phyloP scores from a whole-genome alignment of 2,329 filamentous ascomycete species.

The Xylariaceae sp. region DNA sequence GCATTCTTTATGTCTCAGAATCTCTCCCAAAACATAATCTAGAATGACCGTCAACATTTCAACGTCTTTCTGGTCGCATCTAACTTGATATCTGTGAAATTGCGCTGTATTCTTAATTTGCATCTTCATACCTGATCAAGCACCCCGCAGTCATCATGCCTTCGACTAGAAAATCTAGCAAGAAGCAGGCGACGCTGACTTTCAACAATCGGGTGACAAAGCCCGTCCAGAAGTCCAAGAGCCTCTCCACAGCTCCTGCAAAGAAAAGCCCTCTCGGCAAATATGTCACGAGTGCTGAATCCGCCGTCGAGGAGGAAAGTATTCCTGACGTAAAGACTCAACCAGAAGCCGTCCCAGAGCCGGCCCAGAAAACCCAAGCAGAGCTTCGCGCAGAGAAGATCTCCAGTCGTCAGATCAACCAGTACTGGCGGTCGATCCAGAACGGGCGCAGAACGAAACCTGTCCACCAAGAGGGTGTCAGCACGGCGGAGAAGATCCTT shows the following conservation, averaged over 20 bases:
- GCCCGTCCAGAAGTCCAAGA: slow-evolving; percentile 45
- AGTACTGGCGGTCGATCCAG: slow-evolving; percentile 75
- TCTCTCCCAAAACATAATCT: not conserved
- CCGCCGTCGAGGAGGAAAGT: slow-evolving; percentile 12
- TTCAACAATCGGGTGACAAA: slow-evolving; percentile 56
- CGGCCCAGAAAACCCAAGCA: slow-evolving; percentile 41
- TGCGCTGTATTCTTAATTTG: not conserved
- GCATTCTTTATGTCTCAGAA: not conserved
- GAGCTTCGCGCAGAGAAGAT: slow-evolving; percentile 60
- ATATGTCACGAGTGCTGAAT: slow-evolving; percentile 23
- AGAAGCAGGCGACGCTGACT: slow-evolving; percentile 52
- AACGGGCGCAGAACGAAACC: slow-evolving; percentile 59
- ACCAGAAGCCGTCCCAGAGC: slow-evolving; percentile 19
- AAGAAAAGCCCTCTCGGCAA: slow-evolving; percentile 33
- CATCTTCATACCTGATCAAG: not conserved
- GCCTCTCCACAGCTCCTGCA: slow-evolving; percentile 34
- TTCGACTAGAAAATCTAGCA: slow-evolving; percentile 42
- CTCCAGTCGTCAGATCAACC: slow-evolving; percentile 61
- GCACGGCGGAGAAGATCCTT: slow-evolving; percentile 75
- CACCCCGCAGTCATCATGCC: slow-evolving; percentile 37
- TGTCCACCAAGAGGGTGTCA: slow-evolving; percentile 72
- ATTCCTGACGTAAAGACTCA: slow-evolving; percentile 19
- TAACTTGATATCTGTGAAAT: not conserved
- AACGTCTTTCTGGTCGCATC: not conserved
- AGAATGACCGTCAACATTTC: not conserved